phyloP scores from a whole-genome alignment of 345 rosid genomes.

The Anacardium occidentale region DNA sequence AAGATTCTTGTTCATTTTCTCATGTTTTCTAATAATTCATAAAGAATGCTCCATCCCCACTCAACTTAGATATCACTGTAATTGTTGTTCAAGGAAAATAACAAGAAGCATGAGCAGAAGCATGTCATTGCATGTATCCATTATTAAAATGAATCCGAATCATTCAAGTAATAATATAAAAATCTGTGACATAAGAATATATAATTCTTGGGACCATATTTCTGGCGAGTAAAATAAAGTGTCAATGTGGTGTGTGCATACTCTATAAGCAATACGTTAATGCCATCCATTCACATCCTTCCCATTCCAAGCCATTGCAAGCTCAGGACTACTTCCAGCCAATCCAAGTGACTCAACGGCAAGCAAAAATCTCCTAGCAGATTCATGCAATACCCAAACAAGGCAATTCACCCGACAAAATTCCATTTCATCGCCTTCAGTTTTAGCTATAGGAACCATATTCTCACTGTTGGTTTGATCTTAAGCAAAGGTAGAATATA shows the following conservation, averaged over 20 bases:
- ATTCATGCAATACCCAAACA: constrained; percentile 59
- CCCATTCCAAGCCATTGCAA: constrained; percentile 73
- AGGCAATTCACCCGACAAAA: constrained; percentile 55
- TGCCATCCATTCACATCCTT: constrained; percentile 70
- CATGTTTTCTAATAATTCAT: constrained; percentile 23
- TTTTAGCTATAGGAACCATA: constrained; percentile 24
- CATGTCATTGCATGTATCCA: background rate
- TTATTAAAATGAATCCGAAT: constrained; percentile 1
- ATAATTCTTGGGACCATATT: background rate
- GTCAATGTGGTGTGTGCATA: constrained; percentile 16
- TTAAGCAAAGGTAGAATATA: constrained; percentile 28
- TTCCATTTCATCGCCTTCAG: constrained; percentile 27
- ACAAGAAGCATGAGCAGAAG: constrained; percentile 14
- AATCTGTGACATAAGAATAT: background rate
- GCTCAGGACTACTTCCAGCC: constrained; percentile 42
- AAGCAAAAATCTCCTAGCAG: constrained; percentile 56
- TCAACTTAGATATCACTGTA: constrained; percentile 18
- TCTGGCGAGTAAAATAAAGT: background rate
- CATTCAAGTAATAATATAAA: background rate
- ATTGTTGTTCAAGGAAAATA: constrained; percentile 21
- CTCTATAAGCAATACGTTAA: constrained; percentile 51
- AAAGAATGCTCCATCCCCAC: constrained; percentile 22
- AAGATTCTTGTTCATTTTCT: constrained; percentile 25
- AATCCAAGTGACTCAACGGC: constrained; percentile 50
- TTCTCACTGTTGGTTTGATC: constrained; percentile 29